Percentiles rank a stretch among this genome's conserved stretches.
phyloP scores from a whole-genome alignment of 208 protist genomes.

The Wallacemonas sp. region DNA sequence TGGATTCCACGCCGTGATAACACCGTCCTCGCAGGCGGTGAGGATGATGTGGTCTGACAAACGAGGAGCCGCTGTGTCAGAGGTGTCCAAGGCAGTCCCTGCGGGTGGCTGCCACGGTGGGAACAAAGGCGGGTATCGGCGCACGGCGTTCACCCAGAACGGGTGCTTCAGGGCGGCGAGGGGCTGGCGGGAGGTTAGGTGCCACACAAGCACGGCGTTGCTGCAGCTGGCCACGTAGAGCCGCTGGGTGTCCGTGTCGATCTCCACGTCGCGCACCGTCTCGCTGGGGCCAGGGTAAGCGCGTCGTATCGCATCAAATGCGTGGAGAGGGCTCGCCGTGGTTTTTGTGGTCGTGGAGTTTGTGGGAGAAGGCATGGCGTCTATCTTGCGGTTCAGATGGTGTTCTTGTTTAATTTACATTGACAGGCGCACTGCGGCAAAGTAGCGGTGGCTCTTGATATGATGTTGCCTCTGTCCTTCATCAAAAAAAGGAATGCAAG shows the following conservation, averaged over 20 bases:
- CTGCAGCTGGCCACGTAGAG: constrained; percentile 44
- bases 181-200: constrained; percentile 28
- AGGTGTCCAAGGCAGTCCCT: not conserved
- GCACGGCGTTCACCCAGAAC: constrained; percentile 48
- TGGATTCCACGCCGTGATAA: constrained; percentile 37
- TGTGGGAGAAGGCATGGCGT: not conserved
- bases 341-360: not conserved
- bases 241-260: constrained; percentile 34
- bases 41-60: constrained; percentile 28
- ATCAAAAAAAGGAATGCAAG: not conserved
- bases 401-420: too few relatives aligned
- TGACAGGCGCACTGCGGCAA: too few relatives aligned
- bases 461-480: too few relatives aligned
- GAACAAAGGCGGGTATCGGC: constrained; percentile 42
- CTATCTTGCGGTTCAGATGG: too few relatives aligned
- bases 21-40: constrained; percentile 46
- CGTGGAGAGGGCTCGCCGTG: constrained; percentile 8
- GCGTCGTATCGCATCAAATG: constrained; percentile 31
- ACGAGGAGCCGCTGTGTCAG: not conserved
- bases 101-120: not conserved
- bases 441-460: too few relatives aligned
- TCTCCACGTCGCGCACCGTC: constrained; percentile 40
- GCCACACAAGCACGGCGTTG: constrained; percentile 43
- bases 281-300: constrained; percentile 35
- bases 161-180: constrained; percentile 32